Percentiles rank a stretch among this genome's conserved stretches.
These are phyloP conservation scores for Phytophthora chlamydospora DNA, from an alignment of 352 stramenopile genomes.

Conservation along the genomic window DNA sequence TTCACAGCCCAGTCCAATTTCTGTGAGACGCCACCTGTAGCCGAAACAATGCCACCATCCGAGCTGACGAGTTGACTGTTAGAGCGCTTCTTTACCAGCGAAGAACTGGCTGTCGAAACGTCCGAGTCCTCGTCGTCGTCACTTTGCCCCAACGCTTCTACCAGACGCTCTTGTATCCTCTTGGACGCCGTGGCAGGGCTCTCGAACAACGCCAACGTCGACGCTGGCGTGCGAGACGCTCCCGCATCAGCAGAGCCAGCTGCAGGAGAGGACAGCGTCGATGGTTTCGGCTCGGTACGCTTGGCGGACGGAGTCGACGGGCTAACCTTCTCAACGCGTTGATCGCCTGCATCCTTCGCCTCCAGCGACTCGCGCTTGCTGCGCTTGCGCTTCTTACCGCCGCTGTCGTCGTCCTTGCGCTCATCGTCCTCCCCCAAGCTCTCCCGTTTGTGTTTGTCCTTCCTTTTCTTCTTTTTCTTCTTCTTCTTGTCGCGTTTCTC, in stretches of 20 bases:
- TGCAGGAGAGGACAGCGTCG: neutral
- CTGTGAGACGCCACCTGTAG: neutral
- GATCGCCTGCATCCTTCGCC: neutral
- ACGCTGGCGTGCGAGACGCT: constrained; percentile 12
- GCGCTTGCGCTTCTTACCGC: constrained; percentile 33
- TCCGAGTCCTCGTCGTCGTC: constrained; percentile 57
- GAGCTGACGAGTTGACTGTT: constrained; percentile 17
- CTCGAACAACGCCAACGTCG: constrained; percentile 42
- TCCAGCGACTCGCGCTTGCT: constrained; percentile 34
- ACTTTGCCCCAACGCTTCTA: constrained; percentile 56
- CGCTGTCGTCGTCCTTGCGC: constrained; percentile 25
- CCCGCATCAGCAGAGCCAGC: constrained; percentile 4
- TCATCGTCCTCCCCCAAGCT: constrained; percentile 29
- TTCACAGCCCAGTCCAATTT: constrained; percentile 3
- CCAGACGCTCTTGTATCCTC: constrained; percentile 54
- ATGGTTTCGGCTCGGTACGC: neutral
- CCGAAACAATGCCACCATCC: neutral
- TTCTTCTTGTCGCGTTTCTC: constrained; percentile 66
- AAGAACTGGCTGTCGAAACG: constrained; percentile 14
- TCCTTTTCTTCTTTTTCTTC: constrained; percentile 57
- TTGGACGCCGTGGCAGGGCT: constrained; percentile 52
- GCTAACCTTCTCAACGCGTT: constrained; percentile 9
- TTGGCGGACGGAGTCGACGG: constrained; percentile 15
- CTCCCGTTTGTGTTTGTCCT: constrained; percentile 40
- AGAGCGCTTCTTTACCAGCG: constrained; percentile 22